A percentile compares a stretch with the other conserved stretches of the same genome.
These are phyloP conservation scores for Huntiella omanensis DNA, from an alignment of 2,329 filamentous ascomycete species.

Conservation along the genomic window DNA sequence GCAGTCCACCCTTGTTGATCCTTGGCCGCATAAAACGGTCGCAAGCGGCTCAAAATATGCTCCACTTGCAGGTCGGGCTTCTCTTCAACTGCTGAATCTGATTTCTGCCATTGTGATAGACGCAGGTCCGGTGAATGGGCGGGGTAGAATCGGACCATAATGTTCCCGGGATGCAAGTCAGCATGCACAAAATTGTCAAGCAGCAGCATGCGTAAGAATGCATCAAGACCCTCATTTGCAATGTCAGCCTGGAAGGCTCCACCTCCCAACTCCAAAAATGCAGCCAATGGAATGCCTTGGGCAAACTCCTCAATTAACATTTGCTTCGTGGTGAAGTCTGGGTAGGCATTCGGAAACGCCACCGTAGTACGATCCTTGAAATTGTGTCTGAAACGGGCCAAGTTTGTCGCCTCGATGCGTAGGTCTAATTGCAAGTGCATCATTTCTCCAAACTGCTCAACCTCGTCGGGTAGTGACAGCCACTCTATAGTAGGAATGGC, in stretches of 20 bases:
- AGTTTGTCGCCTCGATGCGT: slow-evolving; percentile 81
- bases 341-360: slow-evolving; percentile 93
- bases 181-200: slow-evolving; percentile 97
- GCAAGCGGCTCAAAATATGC: slow-evolving; percentile 60
- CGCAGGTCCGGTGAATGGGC: slow-evolving; percentile 49
- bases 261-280: slow-evolving; percentile 79
- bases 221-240: slow-evolving; percentile 83
- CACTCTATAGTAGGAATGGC: slow-evolving; percentile 86
- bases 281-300: slow-evolving; percentile 75
- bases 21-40: slow-evolving; percentile 45
- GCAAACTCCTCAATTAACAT: slow-evolving; percentile 93
- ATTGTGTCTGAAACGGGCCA: slow-evolving; percentile 72
- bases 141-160: slow-evolving; percentile 97
- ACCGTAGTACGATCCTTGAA: slow-evolving; percentile 79
- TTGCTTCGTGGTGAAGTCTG: slow-evolving; percentile 77
- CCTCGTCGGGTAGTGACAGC: slow-evolving; percentile 90
- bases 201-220: slow-evolving; percentile 88
- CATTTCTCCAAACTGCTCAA: slow-evolving; percentile 89
- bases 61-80: slow-evolving; percentile 64
- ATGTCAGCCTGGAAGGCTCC: slow-evolving; percentile 89
- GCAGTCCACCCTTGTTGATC: slow-evolving; percentile 52
- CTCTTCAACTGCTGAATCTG: slow-evolving; percentile 21
- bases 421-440: slow-evolving; percentile 95
- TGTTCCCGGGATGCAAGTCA: slow-evolving; percentile 91
- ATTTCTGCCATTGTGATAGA: slow-evolving; percentile 17